Evolutionary conservation across 2,329 filamentous ascomycete species (phyloP).

Genomic region (Botrytis galanthina): DNA sequence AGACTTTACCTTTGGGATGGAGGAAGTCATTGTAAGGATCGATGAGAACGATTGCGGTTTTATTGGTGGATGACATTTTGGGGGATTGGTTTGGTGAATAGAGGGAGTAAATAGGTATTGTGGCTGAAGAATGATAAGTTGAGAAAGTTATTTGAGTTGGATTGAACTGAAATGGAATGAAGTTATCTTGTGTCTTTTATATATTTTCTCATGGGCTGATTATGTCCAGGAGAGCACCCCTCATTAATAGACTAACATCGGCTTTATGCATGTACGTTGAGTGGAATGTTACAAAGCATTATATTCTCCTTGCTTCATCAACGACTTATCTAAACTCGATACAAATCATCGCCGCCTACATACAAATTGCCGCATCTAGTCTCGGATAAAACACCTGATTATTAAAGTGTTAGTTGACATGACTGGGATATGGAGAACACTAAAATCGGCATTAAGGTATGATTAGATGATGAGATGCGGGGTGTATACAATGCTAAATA

Average conservation of each 20-base stretch:
- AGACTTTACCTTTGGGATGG: constrained; percentile 32
- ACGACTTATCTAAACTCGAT: background rate
- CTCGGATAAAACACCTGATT: background rate
- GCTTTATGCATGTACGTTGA: background rate
- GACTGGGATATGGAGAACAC: background rate
- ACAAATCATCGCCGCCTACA: background rate
- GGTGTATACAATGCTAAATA: background rate
- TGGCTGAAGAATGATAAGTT: background rate
- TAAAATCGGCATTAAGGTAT: constrained; percentile 8
- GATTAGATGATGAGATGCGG: background rate
- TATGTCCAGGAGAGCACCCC: background rate
- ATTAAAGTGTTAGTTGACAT: background rate
- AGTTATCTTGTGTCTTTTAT: background rate
- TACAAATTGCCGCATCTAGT: background rate
- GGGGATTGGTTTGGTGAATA: background rate
- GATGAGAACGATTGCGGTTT: constrained; percentile 33
- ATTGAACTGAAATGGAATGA: background rate
- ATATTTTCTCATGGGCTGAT: background rate
- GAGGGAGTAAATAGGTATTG: background rate
- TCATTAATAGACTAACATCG: background rate
- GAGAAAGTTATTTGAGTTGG: background rate
- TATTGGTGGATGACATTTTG: background rate
- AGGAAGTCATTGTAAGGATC: constrained; percentile 37
- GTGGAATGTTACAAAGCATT: background rate
- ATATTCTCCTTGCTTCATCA: background rate